Percentiles rank a stretch among this genome's conserved stretches.
Conservation (phyloP, 208 protist genomes). For the Trypanosoma platydactyli region DNA sequence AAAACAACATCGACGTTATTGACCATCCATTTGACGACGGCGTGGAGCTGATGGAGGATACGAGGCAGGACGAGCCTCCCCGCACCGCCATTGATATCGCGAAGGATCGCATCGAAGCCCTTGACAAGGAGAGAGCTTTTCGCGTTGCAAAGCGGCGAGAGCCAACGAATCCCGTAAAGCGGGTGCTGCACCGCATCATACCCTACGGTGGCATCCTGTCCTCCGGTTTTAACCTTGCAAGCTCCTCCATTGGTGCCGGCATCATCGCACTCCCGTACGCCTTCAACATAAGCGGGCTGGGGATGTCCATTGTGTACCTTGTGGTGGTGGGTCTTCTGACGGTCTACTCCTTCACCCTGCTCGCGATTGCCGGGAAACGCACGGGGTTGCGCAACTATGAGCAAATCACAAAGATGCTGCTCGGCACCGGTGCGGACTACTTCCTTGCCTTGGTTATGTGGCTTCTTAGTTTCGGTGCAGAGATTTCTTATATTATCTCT, state of each 20-base stretch:
- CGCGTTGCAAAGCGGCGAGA: constrained; percentile 40
- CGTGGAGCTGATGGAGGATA: constrained; percentile 31
- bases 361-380: constrained; percentile 35
- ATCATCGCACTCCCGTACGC: constrained; percentile 67
- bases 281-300: constrained; percentile 48
- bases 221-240: constrained; percentile 63
- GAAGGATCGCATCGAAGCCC: constrained; percentile 31
- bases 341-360: constrained; percentile 53
- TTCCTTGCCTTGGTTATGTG: constrained; percentile 50
- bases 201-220: constrained; percentile 63
- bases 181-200: constrained; percentile 36
- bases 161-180: constrained; percentile 21
- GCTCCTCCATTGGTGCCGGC: constrained; percentile 60
- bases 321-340: constrained; percentile 52
- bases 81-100: constrained; percentile 1
- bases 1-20: not conserved
- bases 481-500: constrained; percentile 59
- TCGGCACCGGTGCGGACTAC: constrained; percentile 54
- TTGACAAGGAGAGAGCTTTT: constrained; percentile 39
- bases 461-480: constrained; percentile 58
- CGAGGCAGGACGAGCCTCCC: not conserved
- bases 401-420: constrained; percentile 38
- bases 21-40: constrained; percentile 31
- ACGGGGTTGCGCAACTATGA: constrained; percentile 63
- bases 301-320: constrained; percentile 64